Base-by-base conservation (phyloP, 2,329 filamentous ascomycete species). In the Westerdykella aurantiaca region DNA sequence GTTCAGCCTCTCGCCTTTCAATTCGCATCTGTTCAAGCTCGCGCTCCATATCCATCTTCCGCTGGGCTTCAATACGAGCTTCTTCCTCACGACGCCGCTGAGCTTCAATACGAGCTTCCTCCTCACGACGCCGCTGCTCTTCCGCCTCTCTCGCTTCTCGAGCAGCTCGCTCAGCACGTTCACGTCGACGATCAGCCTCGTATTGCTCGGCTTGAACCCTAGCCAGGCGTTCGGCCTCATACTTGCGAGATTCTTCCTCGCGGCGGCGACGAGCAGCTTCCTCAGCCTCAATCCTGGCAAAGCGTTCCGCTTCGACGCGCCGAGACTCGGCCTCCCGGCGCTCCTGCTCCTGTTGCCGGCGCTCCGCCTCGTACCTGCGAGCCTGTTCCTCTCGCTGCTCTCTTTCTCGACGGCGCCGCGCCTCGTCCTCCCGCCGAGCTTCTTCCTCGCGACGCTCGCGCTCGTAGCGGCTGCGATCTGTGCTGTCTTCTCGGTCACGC, bases 11-110 rank as follows among this genome's bases (percentile, higher is more conserved):
- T 5, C 49, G 39, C 5, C 50, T 55, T 35, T 64, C 59, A 25
- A 39, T 43, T 18, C 56, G 56, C 34, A 65, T 56, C 13, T 58
- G 59, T 16, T 66, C 63, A 25, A 55, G 55, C 50, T 66, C 58
- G 9, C 61, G 61, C 22, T 56, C 54, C 4, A 58, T 42, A 13
- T 55, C 43, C 1, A 43, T 50, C 33, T 42, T 46, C 16, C 51
- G 46, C 33, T 60, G 47, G 5, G 48, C 58, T 46, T 61, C 56
- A 6, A 45, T 34, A 34, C 50, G 54, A 39, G 49, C 49, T 39
- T 38, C 39, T 23, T 12, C n/a, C 9, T 14, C 31, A 7, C 38
- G 37, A n/a, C 37, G 31, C 14, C 44, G 43, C 53, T 60, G 47
- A 5, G 48, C 58, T 46, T 61, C 56, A 6, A 45, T 34, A 31